Evolutionary conservation across 176 grass and related monocot genomes (phyloP), one percentile per base, ranked within the genome.

Genomic region (Bromus sterilis): DNA sequence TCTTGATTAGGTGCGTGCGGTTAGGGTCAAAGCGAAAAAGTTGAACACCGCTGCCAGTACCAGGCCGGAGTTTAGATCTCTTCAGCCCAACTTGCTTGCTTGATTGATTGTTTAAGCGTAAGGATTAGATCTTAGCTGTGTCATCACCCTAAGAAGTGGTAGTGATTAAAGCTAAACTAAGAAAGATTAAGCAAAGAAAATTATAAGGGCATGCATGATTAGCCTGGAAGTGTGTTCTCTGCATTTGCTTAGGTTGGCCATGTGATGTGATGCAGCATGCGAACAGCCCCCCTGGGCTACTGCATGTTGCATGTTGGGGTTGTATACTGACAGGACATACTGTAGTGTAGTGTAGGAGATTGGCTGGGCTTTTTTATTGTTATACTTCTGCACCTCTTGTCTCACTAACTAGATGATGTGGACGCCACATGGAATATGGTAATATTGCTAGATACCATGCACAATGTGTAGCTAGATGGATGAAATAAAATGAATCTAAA

Each of bases 1-100:
- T 89, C 87, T 86, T 73, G 64, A 74, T 86, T 89, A 82, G 83
- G 87, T 86, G 61, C 41, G 69, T 77, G 68, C 46, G 37, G 51
- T 70, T 70, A 32, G 34, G 42, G 87, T 89, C 87, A 89, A 86
- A 67, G 69, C 49, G 21, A 46, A 70, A 86, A 73, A 81, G 78
- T 62, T 51, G 71, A 89, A 77, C 42, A 3, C 78, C 32, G 71
- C 65, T 81, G 42, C 51, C 44, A 70, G 25, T 81, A 77, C 51
- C 65, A 62, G 33, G 30, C 31, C 56, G 44, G 12, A 43, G 55
- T 77, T 57, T 78, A 78, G 78, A 89, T 89, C 83, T 78, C 83
- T 66, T 64, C 36, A 46, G 28, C 65, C 82, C 87, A 89, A 86
- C 63, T 89, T 89, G 83, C 64, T 33, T 36, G 63, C 34, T 78